Conservation (phyloP, 768 basidiomycete genomes). For the Lentinula lateritia region DNA sequence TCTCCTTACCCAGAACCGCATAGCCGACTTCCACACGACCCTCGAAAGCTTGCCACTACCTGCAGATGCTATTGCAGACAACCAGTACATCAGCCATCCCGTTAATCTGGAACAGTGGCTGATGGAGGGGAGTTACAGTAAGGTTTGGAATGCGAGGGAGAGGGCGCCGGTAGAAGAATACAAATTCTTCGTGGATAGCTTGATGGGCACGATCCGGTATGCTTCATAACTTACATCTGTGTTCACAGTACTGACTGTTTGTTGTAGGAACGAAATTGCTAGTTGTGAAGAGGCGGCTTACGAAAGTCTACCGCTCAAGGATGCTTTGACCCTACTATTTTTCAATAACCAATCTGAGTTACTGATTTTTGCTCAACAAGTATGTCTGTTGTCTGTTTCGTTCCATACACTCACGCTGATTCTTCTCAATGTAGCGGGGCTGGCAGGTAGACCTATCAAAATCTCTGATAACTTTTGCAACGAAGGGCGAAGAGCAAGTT, state of each 20-base stretch:
- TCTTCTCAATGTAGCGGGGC: constrained; percentile 49
- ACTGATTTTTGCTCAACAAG: constrained; percentile 75
- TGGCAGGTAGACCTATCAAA: constrained; percentile 78
- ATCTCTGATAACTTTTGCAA: constrained; percentile 69
- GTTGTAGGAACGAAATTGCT: constrained; percentile 86
- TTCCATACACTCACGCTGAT: constrained; percentile 3
- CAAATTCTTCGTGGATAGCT: constrained; percentile 87
- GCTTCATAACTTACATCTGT: constrained; percentile 13
- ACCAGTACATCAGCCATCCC: constrained; percentile 76
- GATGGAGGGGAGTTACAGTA: constrained; percentile 98
- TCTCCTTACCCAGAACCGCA: constrained; percentile 90
- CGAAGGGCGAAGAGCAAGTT: constrained; percentile 73
- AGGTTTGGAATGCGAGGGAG: constrained; percentile 93
- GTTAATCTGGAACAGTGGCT: constrained; percentile 94
- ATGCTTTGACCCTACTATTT: constrained; percentile 89
- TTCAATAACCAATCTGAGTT: constrained; percentile 81
- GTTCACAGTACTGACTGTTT: not conserved
- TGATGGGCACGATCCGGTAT: constrained; percentile 92
- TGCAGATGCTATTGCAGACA: constrained; percentile 60
- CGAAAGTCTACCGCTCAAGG: constrained; percentile 82
- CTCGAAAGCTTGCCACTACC: constrained; percentile 81
- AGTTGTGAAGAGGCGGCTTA: constrained; percentile 95
- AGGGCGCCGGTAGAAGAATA: constrained; percentile 93
- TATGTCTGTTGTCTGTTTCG: constrained; percentile 23
- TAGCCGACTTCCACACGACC: constrained; percentile 96